Percentiles rank a stretch among this genome's conserved stretches.
phyloP scores from a whole-genome alignment of 2,329 filamentous ascomycete genomes.

The Eutypella sp. region DNA sequence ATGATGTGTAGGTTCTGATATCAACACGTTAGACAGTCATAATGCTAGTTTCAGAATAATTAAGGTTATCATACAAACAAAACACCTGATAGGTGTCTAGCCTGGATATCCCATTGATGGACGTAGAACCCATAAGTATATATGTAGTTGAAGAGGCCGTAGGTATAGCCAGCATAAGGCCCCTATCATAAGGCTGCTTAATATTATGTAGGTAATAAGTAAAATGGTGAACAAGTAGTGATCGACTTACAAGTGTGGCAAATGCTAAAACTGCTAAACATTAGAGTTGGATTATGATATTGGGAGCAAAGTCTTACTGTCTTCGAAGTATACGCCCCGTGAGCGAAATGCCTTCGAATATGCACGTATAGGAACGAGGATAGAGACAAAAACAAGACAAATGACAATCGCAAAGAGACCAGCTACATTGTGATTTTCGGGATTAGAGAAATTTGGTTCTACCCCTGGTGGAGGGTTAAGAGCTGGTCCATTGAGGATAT shows the following conservation, averaged over 20 bases:
- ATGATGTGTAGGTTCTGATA: conserved; percentile 7
- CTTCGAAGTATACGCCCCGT: not conserved
- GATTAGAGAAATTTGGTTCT: not conserved
- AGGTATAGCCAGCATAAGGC: not conserved
- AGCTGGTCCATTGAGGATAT: not conserved
- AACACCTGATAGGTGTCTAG: not conserved
- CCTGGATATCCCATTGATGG: not conserved
- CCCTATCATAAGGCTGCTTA: not conserved
- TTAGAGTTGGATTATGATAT: not conserved
- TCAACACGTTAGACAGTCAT: not conserved
- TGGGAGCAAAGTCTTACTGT: not conserved
- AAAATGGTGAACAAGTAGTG: not conserved
- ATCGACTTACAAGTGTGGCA: not conserved
- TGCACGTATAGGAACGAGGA: not conserved
- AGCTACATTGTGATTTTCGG: not conserved
- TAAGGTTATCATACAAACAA: not conserved
- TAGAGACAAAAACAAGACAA: not conserved
- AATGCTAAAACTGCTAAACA: not conserved
- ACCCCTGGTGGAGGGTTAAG: not conserved
- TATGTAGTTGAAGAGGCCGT: not conserved
- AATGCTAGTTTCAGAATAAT: too few species aligned
- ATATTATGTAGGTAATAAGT: too few species aligned
- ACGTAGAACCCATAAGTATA: not conserved
- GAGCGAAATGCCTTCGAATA: not conserved
- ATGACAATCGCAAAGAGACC: not conserved